These are phyloP conservation scores for Cavenderia fasciculata DNA, from an alignment of 78 protist species.

Conservation along the genomic window DNA sequence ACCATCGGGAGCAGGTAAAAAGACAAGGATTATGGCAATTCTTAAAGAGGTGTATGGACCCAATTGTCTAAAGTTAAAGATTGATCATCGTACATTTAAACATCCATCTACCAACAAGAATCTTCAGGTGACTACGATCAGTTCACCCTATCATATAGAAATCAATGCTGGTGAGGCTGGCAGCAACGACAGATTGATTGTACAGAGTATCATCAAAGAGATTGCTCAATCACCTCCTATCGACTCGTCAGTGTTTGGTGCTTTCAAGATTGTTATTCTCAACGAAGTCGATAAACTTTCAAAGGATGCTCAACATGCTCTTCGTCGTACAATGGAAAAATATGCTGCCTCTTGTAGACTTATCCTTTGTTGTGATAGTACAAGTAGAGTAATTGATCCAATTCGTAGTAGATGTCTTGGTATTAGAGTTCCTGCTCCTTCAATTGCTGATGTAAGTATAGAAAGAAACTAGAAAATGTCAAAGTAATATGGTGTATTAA, in stretches of 20 bases:
- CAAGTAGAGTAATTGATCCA: slow-evolving; percentile 93
- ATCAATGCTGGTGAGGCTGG: slow-evolving; percentile 97
- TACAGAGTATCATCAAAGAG: slow-evolving; percentile 95
- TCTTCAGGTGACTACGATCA: slow-evolving; percentile 86
- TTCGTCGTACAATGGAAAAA: slow-evolving; percentile 99
- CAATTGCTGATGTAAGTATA: no score
- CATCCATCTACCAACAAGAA: slow-evolving; percentile 27
- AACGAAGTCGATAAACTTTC: slow-evolving; percentile 94
- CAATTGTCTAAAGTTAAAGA: slow-evolving; percentile 80
- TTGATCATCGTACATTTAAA: slow-evolving; percentile 76
- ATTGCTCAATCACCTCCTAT: slow-evolving; percentile 94
- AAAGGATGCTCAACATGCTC: slow-evolving; percentile 97
- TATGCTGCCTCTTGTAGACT: slow-evolving; percentile 92
- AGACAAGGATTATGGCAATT: slow-evolving; percentile 94
- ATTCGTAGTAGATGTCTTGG: slow-evolving; percentile 95
- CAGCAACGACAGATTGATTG: slow-evolving; percentile 91
- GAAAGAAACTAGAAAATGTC: no score
- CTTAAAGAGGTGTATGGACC: slow-evolving; percentile 95
- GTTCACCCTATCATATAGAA: slow-evolving; percentile 94
- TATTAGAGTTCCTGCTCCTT: slow-evolving; percentile 95
- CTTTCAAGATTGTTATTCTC: slow-evolving; percentile 87
- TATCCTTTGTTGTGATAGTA: slow-evolving; percentile 81
- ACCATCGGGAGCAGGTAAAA: slow-evolving; percentile 99
- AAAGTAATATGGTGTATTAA: no score
- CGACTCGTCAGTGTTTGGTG: slow-evolving; percentile 27